Percentiles rank a stretch among this genome's conserved stretches.
phyloP scores from a whole-genome alignment of 805 yeast genomes.

The Tetrapisispora iriomotensis region DNA sequence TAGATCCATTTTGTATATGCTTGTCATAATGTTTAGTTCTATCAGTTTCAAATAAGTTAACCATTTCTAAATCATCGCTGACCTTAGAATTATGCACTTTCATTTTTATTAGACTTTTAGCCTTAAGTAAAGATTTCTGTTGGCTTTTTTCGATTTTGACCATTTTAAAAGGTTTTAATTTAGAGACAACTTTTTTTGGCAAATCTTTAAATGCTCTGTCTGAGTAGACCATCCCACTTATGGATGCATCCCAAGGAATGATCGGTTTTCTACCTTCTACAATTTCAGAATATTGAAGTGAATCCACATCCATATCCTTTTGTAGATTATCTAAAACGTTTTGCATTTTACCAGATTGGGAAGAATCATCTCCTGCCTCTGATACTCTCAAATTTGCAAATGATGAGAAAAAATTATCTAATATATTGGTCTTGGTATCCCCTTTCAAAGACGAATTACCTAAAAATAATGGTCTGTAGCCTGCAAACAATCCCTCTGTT shows the following conservation, averaged over 20 bases:
- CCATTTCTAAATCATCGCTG: slow-evolving; percentile 23
- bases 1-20: slow-evolving; percentile 1
- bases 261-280: slow-evolving; percentile 18
- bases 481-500: slow-evolving; percentile 36
- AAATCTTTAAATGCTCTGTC: slow-evolving; percentile 28
- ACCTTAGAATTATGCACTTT: slow-evolving; percentile 27
- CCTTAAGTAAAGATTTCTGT: slow-evolving; percentile 36
- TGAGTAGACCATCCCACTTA: slow-evolving; percentile 29
- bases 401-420: slow-evolving; percentile 15
- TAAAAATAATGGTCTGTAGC: slow-evolving; percentile 37
- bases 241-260: slow-evolving; percentile 34
- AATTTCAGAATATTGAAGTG: neutral
- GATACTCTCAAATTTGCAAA: slow-evolving; percentile 10
- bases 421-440: slow-evolving; percentile 4
- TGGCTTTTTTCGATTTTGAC: slow-evolving; percentile 63
- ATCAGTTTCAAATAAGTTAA: slow-evolving; percentile 15
- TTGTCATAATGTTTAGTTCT: slow-evolving; percentile 2
- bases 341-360: slow-evolving; percentile 10
- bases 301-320: slow-evolving; percentile 6
- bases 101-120: slow-evolving; percentile 41
- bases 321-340: slow-evolving; percentile 15
- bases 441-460: slow-evolving; percentile 26
- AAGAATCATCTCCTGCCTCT: neutral
- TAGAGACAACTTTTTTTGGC: slow-evolving; percentile 30
- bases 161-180: slow-evolving; percentile 30